Base-by-base conservation (phyloP, 2,329 filamentous ascomycete species). In the Penicillium concentricum region DNA sequence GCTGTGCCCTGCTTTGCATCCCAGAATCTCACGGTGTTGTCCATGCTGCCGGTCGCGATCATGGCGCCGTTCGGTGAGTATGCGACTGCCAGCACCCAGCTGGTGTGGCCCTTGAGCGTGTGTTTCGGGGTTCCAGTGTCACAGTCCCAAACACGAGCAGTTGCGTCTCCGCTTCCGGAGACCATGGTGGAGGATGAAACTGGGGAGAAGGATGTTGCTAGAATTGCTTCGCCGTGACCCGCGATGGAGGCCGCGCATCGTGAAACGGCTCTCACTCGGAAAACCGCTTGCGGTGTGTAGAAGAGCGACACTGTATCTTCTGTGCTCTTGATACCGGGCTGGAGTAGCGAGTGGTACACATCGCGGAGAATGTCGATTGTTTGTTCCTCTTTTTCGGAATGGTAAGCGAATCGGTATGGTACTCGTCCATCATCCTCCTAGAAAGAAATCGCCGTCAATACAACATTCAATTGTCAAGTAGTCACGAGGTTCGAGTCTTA, bases 141-240 rank as follows among this genome's bases (percentile, higher is more conserved):
- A 47, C 91, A 92, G 69, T 99, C 92, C 91, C 91, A 97, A 77
- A 97, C 88, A 55, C 93, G 81, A 0, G 92, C 93, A 1, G 92
- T 97, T 65, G 89, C 89, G 70, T 99, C 94, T 45, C 94, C 94
- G 59, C 89, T 91, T 0, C 93, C 94, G 1, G 91, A 96, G 0
- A 92, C 92, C 74, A 97, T 83, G 57, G 87, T 83, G 12, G 86
- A 86, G 26, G 90, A 93, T 7, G 84, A 86, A 37, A 84, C 83
- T 0, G 93, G 93, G 0, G 90, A 94, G 74, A 97, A 97, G 38
- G 92, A 87, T 2, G 90, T 88, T 30, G 90, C 85, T 22, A 97
- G 81, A 65, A 97, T 97, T 3, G 92, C 87, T 73, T 96, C 90
- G 38, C 92, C 92, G 74, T 99, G 94, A 13, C 94, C 94, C 4